A percentile compares a stretch with the other conserved stretches of the same genome.
Evolutionary conservation across 306 rosid genomes (phyloP).

Genomic region (Clitoria ternatea): DNA sequence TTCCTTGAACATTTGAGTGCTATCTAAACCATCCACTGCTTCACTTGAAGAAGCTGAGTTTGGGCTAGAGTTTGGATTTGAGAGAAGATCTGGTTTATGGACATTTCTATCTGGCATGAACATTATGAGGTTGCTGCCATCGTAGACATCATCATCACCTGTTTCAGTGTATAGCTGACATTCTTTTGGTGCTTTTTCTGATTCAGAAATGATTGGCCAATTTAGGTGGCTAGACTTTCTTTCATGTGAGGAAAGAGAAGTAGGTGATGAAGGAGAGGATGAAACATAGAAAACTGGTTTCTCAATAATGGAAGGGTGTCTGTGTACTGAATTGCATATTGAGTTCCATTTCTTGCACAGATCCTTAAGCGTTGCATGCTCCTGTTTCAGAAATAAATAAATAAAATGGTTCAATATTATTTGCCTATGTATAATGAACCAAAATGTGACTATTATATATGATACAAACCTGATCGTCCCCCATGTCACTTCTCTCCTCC

Average conservation of each 20-base stretch:
- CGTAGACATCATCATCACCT: conserved; percentile 20
- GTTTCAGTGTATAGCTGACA: conserved; percentile 53
- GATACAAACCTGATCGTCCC: conserved; percentile 41
- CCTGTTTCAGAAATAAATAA: conserved; percentile 36
- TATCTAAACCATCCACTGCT: conserved; percentile 54
- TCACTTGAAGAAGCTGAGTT: conserved; percentile 93
- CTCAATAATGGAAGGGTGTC: conserved; percentile 29
- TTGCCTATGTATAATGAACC: not conserved
- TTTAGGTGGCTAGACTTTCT: conserved; percentile 26
- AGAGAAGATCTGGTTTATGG: conserved; percentile 75
- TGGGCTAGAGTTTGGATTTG: conserved; percentile 88
- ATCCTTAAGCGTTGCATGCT: conserved; percentile 40
- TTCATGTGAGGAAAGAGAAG: conserved; percentile 40
- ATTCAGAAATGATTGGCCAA: conserved; percentile 40
- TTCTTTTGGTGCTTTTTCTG: conserved; percentile 53
- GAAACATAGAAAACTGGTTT: conserved; percentile 36
- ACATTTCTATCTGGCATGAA: conserved; percentile 42
- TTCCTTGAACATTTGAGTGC: conserved; percentile 53
- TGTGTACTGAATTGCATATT: conserved; percentile 57
- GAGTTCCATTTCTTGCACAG: conserved; percentile 70
- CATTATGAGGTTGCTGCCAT: conserved; percentile 46
- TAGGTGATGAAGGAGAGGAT: conserved; percentile 41
- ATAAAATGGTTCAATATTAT: not conserved
- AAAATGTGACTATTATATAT: not conserved
- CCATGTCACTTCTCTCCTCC: conserved; percentile 39